These are phyloP conservation scores for Dactylonectria macrodidyma DNA, from an alignment of 2,329 filamentous ascomycete genomes.

Conservation along the genomic window DNA sequence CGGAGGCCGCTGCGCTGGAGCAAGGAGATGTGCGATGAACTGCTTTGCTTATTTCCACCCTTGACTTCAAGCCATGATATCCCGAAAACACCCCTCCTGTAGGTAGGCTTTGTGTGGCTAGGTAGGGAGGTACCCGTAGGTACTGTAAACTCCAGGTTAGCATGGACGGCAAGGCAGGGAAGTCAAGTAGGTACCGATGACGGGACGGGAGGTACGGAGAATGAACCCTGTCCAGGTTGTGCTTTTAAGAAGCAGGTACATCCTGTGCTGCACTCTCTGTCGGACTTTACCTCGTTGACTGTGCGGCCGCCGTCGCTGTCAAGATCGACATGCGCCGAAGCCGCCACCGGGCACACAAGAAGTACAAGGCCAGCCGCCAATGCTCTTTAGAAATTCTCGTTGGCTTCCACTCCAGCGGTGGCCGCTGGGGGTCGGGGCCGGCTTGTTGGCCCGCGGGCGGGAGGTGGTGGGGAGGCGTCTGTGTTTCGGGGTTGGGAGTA, in stretches of 20 bases:
- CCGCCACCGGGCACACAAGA: slow-evolving; percentile 22
- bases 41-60: background rate
- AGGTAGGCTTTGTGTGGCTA: too few relatives aligned
- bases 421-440: slow-evolving; percentile 29
- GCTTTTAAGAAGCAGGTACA: background rate
- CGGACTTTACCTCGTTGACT: slow-evolving; percentile 8
- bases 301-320: slow-evolving; percentile 29
- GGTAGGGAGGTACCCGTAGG: too few relatives aligned
- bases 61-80: background rate
- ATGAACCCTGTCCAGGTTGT: background rate
- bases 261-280: background rate
- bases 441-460: slow-evolving; percentile 35
- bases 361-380: slow-evolving; percentile 25
- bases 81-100: too few relatives aligned
- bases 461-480: slow-evolving; percentile 35
- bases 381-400: slow-evolving; percentile 34
- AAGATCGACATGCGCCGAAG: slow-evolving; percentile 33
- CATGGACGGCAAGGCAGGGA: too few relatives aligned
- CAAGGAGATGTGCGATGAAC: background rate
- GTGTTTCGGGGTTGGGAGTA: slow-evolving; percentile 46
- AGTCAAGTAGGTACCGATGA: too few relatives aligned
- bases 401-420: slow-evolving; percentile 38
- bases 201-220: background rate
- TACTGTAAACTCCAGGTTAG: too few relatives aligned
- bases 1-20: background rate